Evolutionary conservation across 345 rosid genomes (phyloP).

Genomic region (Luvunga scandens): DNA sequence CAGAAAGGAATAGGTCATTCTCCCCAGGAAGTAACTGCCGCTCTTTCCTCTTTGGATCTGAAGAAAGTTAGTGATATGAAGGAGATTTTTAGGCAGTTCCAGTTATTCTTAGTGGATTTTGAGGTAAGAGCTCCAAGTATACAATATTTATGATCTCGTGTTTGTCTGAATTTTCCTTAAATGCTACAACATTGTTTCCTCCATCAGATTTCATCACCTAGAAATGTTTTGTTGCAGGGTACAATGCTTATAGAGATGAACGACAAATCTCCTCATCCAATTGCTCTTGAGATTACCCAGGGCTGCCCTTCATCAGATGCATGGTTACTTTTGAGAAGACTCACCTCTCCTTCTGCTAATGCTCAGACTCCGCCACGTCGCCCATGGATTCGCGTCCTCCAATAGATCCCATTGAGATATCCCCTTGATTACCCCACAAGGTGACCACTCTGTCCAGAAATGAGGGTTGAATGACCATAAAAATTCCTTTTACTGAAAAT

Average conservation of each 20-base stretch:
- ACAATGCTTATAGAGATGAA: conserved; percentile 66
- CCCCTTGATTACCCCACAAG: conserved; percentile 38
- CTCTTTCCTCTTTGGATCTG: conserved; percentile 67
- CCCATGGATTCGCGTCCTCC: conserved; percentile 13
- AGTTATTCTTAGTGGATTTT: conserved; percentile 59
- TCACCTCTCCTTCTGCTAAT: conserved; percentile 24
- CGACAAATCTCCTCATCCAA: conserved; percentile 50
- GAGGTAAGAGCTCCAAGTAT: conserved; percentile 50
- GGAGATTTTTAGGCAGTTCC: conserved; percentile 67
- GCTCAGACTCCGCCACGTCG: conserved; percentile 18
- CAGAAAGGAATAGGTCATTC: conserved; percentile 68
- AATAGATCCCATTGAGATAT: conserved; percentile 30
- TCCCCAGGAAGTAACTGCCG: conserved; percentile 73
- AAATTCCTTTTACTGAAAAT: not conserved
- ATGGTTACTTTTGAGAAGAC: conserved; percentile 67
- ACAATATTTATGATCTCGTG: not conserved
- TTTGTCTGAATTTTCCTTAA: not conserved
- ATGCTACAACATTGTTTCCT: not conserved
- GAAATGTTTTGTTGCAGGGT: conserved; percentile 51
- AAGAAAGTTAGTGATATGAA: conserved; percentile 45
- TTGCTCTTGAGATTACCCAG: conserved; percentile 66
- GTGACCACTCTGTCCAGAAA: not conserved
- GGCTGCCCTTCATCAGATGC: conserved; percentile 74
- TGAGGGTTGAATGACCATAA: not conserved
- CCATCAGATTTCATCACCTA: not conserved